A percentile compares a stretch with the other conserved stretches of the same genome.
phyloP scores from a whole-genome alignment of 441 rosid genomes.

The Brassica balearica region DNA sequence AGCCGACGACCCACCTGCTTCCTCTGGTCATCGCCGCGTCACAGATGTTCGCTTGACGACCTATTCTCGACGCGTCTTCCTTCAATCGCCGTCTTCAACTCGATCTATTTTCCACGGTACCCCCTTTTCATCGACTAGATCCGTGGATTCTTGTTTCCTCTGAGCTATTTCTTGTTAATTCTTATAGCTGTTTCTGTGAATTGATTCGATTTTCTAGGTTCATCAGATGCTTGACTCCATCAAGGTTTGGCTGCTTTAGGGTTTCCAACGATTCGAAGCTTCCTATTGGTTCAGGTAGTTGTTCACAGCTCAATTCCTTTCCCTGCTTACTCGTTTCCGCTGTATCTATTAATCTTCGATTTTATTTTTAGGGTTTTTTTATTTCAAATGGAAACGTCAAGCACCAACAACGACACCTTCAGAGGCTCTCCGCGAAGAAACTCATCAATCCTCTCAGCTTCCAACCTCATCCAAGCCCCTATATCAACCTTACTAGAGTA shows the following conservation, averaged over 20 bases:
- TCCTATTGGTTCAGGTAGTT: constrained; percentile 58
- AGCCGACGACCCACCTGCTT: too few relatives aligned
- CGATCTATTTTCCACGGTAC: not conserved
- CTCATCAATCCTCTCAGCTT: constrained; percentile 67
- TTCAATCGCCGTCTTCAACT: not conserved
- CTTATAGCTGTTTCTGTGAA: too few relatives aligned
- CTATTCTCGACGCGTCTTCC: not conserved
- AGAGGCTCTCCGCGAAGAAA: constrained; percentile 75
- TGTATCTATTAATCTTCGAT: constrained; percentile 17
- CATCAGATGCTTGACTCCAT: not conserved
- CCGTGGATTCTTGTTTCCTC: not conserved
- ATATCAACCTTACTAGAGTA: constrained; percentile 87
- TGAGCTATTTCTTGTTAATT: not conserved
- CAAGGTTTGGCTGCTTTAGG: not conserved
- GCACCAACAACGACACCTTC: constrained; percentile 57
- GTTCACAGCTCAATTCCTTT: constrained; percentile 10
- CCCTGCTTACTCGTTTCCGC: constrained; percentile 5
- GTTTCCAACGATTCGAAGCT: constrained; percentile 27
- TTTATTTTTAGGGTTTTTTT: constrained; percentile 56
- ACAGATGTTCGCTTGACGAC: too few relatives aligned
- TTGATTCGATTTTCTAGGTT: not conserved
- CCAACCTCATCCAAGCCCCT: constrained; percentile 89
- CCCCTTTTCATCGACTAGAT: not conserved
- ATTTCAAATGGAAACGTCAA: constrained; percentile 72
- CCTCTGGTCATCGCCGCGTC: too few relatives aligned